phyloP scores from a whole-genome alignment of 2,329 filamentous ascomycete species.

The Xylariaceae sp. region DNA sequence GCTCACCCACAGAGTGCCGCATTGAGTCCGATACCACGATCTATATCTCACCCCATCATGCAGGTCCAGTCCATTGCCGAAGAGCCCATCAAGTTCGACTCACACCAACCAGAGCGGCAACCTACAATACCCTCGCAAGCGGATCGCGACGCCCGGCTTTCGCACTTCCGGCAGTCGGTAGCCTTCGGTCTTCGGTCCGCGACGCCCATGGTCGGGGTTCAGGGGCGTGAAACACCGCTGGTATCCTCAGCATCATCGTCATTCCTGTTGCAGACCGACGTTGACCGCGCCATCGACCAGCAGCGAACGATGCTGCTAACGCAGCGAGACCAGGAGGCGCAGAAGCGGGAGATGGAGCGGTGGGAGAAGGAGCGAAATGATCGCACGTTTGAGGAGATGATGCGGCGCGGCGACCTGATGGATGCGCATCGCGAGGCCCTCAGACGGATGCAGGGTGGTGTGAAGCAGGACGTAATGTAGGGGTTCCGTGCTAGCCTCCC shows the following conservation, averaged over 20 bases:
- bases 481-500: neutral
- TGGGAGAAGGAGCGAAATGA: slow-evolving; percentile 55
- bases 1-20: slow-evolving; percentile 12
- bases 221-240: slow-evolving; percentile 39
- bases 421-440: slow-evolving; percentile 75
- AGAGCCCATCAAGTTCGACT: slow-evolving; percentile 43
- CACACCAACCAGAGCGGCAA: slow-evolving; percentile 49
- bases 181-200: slow-evolving; percentile 53
- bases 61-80: slow-evolving; percentile 28
- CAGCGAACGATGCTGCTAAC: slow-evolving; percentile 53
- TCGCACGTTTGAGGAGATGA: slow-evolving; percentile 64
- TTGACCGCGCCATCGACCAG: slow-evolving; percentile 47
- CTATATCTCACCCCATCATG: slow-evolving; percentile 8
- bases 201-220: slow-evolving; percentile 32
- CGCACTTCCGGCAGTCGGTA: slow-evolving; percentile 62
- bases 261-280: slow-evolving; percentile 33
- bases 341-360: slow-evolving; percentile 53
- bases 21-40: neutral
- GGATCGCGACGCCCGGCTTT: slow-evolving; percentile 54
- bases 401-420: slow-evolving; percentile 69
- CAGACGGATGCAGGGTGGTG: slow-evolving; percentile 64
- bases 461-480: slow-evolving; percentile 29
- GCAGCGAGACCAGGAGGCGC: slow-evolving; percentile 58
- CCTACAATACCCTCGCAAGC: slow-evolving; percentile 39
- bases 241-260: slow-evolving; percentile 28